Evolutionary conservation across 2,329 filamentous ascomycete species (phyloP), one percentile per base, ranked within the genome.

Genomic region (Cordyceps fumosorosea): DNA sequence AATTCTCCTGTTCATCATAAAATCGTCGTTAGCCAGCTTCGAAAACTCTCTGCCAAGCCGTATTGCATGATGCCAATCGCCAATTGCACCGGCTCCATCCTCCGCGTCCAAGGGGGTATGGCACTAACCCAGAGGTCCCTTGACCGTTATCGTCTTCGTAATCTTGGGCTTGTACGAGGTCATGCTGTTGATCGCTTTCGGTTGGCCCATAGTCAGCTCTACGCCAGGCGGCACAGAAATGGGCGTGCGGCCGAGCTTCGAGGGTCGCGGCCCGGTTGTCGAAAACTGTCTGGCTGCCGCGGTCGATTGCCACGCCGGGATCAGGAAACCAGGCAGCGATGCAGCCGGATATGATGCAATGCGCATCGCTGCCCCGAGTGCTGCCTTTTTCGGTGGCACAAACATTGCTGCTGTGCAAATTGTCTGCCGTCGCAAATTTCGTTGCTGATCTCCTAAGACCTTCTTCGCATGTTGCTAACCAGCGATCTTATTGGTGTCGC

Each of bases 221-320:
- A 99, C 95, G 65, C 91, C 90, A 0, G 90, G 88, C 0, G 93
- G 93, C 37, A 96, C 81, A 60, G 90, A 87, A 59, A 96, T 84
- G 26, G 90, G 84, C 64, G 89, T 89, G 68, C 86, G 84, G 69
- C 95, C 95, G 65, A 99, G 89, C 81, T 97, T 95, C 51, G 93
- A 97, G 63, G 81, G 77, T 68, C 82, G 81, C 72, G 77, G 76
- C 59, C 85, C 73, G 50, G 90, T 89, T 48, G 86, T 87, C 62
- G 90, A 93, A 80, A 97, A 97, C 18, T 63, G 59, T 63, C 65
- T 51, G 50, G 37, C 47, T 45, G 57, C 37, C 57, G 59, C 53
- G 55, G 63, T 64, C 56, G 76, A 66, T 70, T 84, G 85, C 76
- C 91, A 87, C 54, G 88, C 86, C 14, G 90, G 89, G 16, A 90